Evolutionary conservation across 768 basidiomycete genomes (phyloP).

Genomic region (Lactarius akahatsu): DNA sequence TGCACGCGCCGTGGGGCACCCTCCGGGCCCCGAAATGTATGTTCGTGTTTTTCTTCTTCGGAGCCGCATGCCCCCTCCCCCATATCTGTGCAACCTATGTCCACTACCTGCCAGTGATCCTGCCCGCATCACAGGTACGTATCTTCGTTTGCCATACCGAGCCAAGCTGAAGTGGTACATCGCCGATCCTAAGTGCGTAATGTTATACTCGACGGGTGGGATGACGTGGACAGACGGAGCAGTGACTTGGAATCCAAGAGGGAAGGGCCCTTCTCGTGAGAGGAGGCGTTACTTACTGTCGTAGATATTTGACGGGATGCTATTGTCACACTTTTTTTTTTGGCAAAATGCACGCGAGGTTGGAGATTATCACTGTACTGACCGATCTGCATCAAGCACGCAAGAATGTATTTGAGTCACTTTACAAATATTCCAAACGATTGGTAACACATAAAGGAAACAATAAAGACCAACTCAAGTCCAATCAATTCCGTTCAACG

Average conservation of each 20-base stretch:
- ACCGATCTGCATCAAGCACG: too few relatives aligned
- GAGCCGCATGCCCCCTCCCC: too few relatives aligned
- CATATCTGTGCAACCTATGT: not conserved
- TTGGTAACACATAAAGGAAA: slow-evolving; percentile 2
- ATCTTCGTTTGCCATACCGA: not conserved
- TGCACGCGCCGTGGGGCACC: too few relatives aligned
- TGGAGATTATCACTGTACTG: not conserved
- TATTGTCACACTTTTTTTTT: slow-evolving; percentile 12
- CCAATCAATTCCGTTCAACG: slow-evolving; percentile 32
- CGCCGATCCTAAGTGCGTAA: not conserved
- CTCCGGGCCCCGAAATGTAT: too few relatives aligned
- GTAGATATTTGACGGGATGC: not conserved
- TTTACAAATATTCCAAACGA: slow-evolving; percentile 7
- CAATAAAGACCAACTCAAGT: not conserved
- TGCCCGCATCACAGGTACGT: not conserved
- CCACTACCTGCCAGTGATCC: not conserved
- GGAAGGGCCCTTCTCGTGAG: not conserved
- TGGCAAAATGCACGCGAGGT: not conserved
- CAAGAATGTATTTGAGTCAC: slow-evolving; percentile 2
- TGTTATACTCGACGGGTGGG: not conserved
- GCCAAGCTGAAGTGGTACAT: not conserved
- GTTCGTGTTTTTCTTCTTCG: too few relatives aligned
- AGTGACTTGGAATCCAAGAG: not conserved
- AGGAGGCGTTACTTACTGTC: not conserved
- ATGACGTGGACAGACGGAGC: not conserved